Conservation (phyloP, 73 alveolate genomes). For the Urostyla sp. region DNA sequence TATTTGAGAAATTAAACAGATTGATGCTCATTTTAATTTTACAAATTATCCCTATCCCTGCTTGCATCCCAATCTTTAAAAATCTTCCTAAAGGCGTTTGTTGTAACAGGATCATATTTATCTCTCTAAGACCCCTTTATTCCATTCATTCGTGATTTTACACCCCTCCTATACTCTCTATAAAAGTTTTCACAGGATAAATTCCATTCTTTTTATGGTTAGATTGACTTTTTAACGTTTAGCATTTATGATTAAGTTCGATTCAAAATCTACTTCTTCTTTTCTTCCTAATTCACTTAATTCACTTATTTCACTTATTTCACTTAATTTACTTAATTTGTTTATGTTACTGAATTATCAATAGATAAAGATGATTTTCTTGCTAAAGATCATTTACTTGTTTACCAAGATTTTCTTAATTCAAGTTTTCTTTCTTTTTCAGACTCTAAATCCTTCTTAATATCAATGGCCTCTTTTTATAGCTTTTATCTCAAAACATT, state of each 20-base stretch:
- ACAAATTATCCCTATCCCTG: background rate
- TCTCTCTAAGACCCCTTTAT: constrained; percentile 14
- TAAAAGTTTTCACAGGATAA: background rate
- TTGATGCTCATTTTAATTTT: no score
- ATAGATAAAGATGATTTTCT: no score
- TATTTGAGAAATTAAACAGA: no score
- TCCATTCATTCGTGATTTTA: background rate
- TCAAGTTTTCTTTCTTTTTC: no score
- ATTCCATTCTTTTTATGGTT: constrained; percentile 36
- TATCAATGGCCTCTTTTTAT: no score
- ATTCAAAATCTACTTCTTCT: background rate
- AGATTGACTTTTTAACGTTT: no score
- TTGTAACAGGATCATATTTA: constrained; percentile 24
- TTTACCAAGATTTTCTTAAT: no score
- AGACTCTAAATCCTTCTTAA: no score
- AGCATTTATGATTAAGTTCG: background rate
- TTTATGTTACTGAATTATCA: no score
- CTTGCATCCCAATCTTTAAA: constrained; percentile 14
- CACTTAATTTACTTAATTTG: no score
- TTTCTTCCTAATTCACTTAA: background rate
- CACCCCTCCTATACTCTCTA: constrained; percentile 14
- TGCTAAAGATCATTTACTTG: no score
- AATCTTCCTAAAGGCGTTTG: constrained; percentile 11
- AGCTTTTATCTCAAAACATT: no score
- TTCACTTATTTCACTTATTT: constrained; percentile 2